Evolutionary conservation across 495 filamentous ascomycete genomes (phyloP), one percentile per base, ranked within the genome.

Genomic region (Xylaria acuta): DNA sequence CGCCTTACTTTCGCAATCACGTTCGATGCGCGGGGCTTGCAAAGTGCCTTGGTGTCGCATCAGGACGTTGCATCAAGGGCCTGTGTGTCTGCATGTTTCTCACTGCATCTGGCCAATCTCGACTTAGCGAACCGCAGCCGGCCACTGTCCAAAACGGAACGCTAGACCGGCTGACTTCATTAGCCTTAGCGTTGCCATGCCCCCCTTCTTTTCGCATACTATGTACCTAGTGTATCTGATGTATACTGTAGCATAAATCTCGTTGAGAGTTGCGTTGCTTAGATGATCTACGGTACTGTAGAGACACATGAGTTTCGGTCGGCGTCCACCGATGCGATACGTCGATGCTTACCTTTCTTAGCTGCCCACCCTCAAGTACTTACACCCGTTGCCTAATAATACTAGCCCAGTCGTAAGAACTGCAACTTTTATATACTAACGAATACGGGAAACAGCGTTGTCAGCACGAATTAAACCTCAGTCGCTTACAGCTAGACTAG

Each of bases 1-100:
- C 77, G 77, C 77, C 77, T 76, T 79, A 79, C 77, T 79, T 79
- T 77, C n/a, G 32, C 60, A 67, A 54, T 34, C 67, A 45, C 67
- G 34, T 27, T 59, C 40, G 18, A 22, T 60, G 53, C 51, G 53
- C 67, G 60, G 67, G 67, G 53, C 65, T 56, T 67, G 65, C 65
- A n/a, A 41, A 41, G 36, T 67, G 34, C 65, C 65, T 51, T 67
- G 27, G 54, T 45, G 49, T 58, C 20, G 67, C 67, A 60, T 58
- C 51, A 27, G 18, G 41, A 47, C 41, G 67, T 60, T 51, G 67
- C 67, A 70, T 49, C 45, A 38, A 43, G 56, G 65, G 54, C 67
- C 67, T 60, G 67, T 62, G 67, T 70, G 67, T 70, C 67, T 70
- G 67, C 67, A 70, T 70, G 54, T 49, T 60, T 62, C 56, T 40